Evolutionary conservation across 139 green algal species (phyloP), one percentile per base, ranked within the genome.

Genomic region (Microglena sp.): DNA sequence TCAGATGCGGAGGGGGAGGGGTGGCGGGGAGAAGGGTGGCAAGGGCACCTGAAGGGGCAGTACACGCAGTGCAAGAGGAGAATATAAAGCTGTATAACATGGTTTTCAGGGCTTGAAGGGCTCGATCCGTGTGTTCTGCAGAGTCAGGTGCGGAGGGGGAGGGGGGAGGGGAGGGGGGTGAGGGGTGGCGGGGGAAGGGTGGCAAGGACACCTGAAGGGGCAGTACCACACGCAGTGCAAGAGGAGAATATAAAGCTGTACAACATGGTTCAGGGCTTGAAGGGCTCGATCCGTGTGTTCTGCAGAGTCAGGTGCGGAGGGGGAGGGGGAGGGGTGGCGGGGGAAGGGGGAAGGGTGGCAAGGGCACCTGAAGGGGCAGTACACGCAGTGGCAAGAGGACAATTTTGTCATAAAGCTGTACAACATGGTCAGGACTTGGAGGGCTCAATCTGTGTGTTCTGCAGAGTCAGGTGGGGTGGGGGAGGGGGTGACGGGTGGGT

Each of bases 371-470:
- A n/a, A n/a, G n/a, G n/a, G n/a, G n/a, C n/a, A n/a, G n/a, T n/a
- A n/a, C n/a, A n/a, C n/a, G n/a, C n/a, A n/a, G n/a, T n/a, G 11
- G n/a, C n/a, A n/a, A n/a, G n/a, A n/a, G n/a, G n/a, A n/a, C n/a
- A n/a, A n/a, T n/a, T n/a, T n/a, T n/a, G n/a, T n/a, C n/a, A n/a
- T 74, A 1, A 63, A 74, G 60, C 80, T 96, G 59, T 95, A 95
- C 71, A 95, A 95, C 70, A 75, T 77, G 36, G 82, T 18, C 87
- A 92, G 70, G 90, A 96, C 73, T 58, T 95, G 18, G 82, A 85
- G 35, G 89, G 89, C 62, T 83, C 73, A 67, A 95, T 96, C 73
- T 76, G 89, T 28, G 89, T 96, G 1, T 96, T 89, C 76, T 94
- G 86, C 81, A 75, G 88, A 33, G 74, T 93, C 26, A 78, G 88